Conservation (phyloP, 192 early-diverging fungal species). For the Glomus cerebriforme region DNA sequence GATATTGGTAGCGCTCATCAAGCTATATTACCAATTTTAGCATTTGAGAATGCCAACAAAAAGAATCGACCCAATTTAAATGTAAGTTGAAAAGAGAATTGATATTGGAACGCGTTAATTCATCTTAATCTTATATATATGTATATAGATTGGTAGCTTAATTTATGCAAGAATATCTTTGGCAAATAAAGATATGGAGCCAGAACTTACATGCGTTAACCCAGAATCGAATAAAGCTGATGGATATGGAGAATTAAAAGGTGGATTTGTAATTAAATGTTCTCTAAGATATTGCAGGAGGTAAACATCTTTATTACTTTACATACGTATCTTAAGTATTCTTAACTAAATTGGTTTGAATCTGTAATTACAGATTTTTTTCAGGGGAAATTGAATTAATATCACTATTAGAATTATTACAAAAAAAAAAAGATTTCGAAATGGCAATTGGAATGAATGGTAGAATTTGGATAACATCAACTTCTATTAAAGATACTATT, state of each 20-base stretch:
- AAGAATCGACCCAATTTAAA: conserved; percentile 84
- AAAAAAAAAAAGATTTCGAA: conserved; percentile 79
- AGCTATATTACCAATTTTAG: conserved; percentile 74
- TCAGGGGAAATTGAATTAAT: conserved; percentile 66
- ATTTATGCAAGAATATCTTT: conserved; percentile 84
- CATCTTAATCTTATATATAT: neutral
- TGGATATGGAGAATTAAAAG: conserved; percentile 88
- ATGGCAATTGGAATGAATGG: conserved; percentile 93
- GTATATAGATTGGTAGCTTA: conserved; percentile 61
- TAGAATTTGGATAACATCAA: conserved; percentile 87
- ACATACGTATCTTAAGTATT: neutral
- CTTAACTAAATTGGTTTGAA: conserved; percentile 4
- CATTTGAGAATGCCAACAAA: conserved; percentile 95
- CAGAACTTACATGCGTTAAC: conserved; percentile 92
- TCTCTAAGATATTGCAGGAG: conserved; percentile 78
- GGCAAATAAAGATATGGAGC: conserved; percentile 97
- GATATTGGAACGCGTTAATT: neutral
- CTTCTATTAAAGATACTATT: conserved; percentile 60
- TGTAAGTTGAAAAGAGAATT: conserved; percentile 36
- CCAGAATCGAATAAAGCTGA: conserved; percentile 78
- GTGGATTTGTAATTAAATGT: conserved; percentile 76
- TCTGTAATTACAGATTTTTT: conserved; percentile 41
- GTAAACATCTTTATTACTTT: conserved; percentile 39
- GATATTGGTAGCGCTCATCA: conserved; percentile 94
- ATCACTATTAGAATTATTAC: conserved; percentile 71